These are phyloP conservation scores for Dendrostoma leiphaemia DNA, from an alignment of 2,329 filamentous ascomycete species.

Conservation along the genomic window DNA sequence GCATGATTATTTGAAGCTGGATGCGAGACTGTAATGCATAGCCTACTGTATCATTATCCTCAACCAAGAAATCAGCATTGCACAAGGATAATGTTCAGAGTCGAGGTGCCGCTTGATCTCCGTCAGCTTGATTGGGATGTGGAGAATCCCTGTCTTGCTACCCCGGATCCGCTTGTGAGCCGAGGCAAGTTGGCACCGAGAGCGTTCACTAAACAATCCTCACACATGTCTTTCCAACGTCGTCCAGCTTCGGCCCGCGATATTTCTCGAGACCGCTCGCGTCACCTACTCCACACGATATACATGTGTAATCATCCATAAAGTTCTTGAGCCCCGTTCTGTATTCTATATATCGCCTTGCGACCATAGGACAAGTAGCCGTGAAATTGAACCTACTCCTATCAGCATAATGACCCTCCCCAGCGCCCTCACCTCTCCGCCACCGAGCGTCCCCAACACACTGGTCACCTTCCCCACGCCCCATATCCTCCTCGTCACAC, in stretches of 20 bases:
- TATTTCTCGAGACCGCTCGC: background rate
- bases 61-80: background rate
- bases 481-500: constrained; percentile 57
- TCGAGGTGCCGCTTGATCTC: too few relatives aligned
- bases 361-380: too few relatives aligned
- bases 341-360: too few relatives aligned
- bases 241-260: background rate
- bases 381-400: background rate
- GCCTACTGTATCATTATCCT: background rate
- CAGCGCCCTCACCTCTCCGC: constrained; percentile 28
- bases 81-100: background rate
- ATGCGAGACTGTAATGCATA: background rate
- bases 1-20: background rate
- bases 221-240: background rate
- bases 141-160: background rate
- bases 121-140: too few relatives aligned
- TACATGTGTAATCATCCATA: too few relatives aligned
- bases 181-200: background rate
- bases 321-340: too few relatives aligned
- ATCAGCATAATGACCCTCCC: constrained; percentile 8
- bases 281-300: background rate
- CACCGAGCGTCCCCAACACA: constrained; percentile 40
- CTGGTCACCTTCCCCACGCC: constrained; percentile 49
- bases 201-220: background rate
- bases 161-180: background rate